Conservation (phyloP, 108 stramenopile species). For the Fistulifera solaris region DNA sequence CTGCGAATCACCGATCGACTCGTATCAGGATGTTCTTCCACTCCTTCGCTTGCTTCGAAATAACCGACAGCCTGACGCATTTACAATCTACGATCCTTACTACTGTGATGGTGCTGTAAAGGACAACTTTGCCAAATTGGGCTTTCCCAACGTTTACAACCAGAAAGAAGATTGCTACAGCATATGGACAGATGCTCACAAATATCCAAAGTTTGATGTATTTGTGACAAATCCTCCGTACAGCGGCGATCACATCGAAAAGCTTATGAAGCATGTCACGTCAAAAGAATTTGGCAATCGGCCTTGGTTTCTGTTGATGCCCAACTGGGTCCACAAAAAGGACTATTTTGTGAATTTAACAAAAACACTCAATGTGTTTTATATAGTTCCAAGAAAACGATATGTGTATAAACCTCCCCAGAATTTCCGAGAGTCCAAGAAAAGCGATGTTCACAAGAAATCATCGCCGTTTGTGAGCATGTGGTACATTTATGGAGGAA, state of each 20-base stretch:
- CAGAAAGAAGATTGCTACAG: conserved; percentile 71
- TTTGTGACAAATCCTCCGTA: conserved; percentile 97
- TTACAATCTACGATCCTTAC: conserved; percentile 95
- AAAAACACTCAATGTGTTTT: conserved; percentile 33
- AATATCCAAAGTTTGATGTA: conserved; percentile 62
- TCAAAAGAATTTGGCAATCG: conserved; percentile 25
- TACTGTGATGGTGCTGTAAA: conserved; percentile 90
- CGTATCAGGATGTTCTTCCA: conserved; percentile 83
- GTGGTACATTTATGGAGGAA: conserved; percentile 88
- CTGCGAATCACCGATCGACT: conserved; percentile 87
- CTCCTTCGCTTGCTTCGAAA: conserved; percentile 40
- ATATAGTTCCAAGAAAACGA: conserved; percentile 77
- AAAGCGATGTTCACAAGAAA: conserved; percentile 80
- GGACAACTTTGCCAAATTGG: conserved; percentile 59
- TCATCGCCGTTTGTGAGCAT: conserved; percentile 81
- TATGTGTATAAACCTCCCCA: conserved; percentile 83
- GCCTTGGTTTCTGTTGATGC: conserved; percentile 74
- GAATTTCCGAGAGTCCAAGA: conserved; percentile 67
- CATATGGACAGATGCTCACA: conserved; percentile 30
- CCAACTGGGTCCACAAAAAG: conserved; percentile 79
- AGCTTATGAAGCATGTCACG: conserved; percentile 57
- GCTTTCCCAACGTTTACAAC: conserved; percentile 87
- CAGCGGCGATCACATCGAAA: conserved; percentile 84
- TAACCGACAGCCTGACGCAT: background rate
- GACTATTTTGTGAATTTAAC: conserved; percentile 42